Base-by-base conservation (phyloP, 805 yeast species). In the Ogataea kodamae region DNA sequence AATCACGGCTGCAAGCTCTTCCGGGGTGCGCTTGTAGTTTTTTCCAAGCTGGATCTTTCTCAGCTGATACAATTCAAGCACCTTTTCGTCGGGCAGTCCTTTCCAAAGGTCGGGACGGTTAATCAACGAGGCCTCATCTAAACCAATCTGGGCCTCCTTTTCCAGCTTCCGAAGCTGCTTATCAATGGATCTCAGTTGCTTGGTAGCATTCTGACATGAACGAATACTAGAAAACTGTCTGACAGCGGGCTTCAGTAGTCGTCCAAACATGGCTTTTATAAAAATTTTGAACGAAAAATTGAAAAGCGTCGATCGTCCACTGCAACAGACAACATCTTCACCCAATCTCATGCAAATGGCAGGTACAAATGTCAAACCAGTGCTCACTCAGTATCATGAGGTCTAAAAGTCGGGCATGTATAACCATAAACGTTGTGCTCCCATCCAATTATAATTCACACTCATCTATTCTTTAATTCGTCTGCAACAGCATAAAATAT, bases 51-150 rank as follows among this genome's bases (percentile, higher is more conserved):
- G 61, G 10, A 41, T 41, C 12, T 72, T 72, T 56, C 90, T 69
- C 48, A 74, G 65, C 43, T 73, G 65, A 54, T 76, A 83, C 40
- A 83, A 64, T 39, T 72, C 72, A 40, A 81, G 66, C 29, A 83
- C 74, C 42, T 70, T 67, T 37, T 76, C 75, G 10, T 83, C 72
- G 9, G 85, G 80, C 38, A 81, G 65, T 0, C 80, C 83, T 32
- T 67, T 64, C 94, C 94, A 83, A 33, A 72, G 68, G 36, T 74
- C 74, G 3, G 94, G 94, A 35, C 72, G 71, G 40, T 76, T 62
- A 46, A 72, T 73, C 17, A 78, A 57, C 10, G 53, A 47, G 13
- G 42, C 42, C 23, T 49, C 52, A 3, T 50, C 43, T 18, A 52
- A 30, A 10, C 40, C 40, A 10, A 33, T 30, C 3, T 41, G 37